phyloP scores from a whole-genome alignment of 352 stramenopile genomes.

The Pythium sukuiense region DNA sequence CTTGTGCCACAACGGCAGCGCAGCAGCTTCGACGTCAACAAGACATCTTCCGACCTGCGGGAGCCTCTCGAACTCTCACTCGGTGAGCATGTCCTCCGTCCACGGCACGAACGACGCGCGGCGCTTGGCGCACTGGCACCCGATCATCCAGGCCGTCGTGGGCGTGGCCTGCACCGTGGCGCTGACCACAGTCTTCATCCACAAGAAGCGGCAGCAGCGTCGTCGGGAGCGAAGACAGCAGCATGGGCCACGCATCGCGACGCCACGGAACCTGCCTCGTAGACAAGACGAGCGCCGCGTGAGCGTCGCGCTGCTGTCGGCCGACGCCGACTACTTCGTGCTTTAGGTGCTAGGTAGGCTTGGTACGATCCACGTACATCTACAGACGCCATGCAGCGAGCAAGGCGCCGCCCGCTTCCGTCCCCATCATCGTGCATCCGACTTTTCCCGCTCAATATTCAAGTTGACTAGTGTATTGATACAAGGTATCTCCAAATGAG shows the following conservation, averaged over 20 bases:
- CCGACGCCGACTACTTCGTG: conserved; percentile 22
- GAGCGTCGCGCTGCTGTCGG: conserved; percentile 14
- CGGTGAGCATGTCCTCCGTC: not conserved
- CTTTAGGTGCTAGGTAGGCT: conserved; percentile 3
- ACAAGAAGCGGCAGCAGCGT: conserved; percentile 7
- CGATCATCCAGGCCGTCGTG: conserved; percentile 18
- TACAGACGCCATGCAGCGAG: not conserved
- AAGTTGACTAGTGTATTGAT: not conserved
- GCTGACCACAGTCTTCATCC: conserved; percentile 7
- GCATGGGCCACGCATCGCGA: not conserved
- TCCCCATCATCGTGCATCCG: not conserved
- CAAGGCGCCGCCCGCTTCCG: not conserved
- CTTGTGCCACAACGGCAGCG: conserved; percentile 4
- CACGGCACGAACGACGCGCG: not conserved
- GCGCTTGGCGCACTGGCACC: not conserved
- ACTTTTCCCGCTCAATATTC: conserved; percentile 5
- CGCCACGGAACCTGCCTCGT: conserved; percentile 12
- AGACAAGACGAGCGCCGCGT: not conserved
- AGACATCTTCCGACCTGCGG: conserved; percentile 1
- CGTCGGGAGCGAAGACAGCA: not conserved
- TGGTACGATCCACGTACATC: not conserved
- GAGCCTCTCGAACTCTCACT: not conserved
- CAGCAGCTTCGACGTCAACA: not conserved
- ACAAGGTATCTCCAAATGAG: not conserved
- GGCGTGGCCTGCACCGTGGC: conserved; percentile 16